These are phyloP conservation scores for Colletotrichum euphorbiae DNA, from an alignment of 2,329 filamentous ascomycete genomes.

Conservation along the genomic window DNA sequence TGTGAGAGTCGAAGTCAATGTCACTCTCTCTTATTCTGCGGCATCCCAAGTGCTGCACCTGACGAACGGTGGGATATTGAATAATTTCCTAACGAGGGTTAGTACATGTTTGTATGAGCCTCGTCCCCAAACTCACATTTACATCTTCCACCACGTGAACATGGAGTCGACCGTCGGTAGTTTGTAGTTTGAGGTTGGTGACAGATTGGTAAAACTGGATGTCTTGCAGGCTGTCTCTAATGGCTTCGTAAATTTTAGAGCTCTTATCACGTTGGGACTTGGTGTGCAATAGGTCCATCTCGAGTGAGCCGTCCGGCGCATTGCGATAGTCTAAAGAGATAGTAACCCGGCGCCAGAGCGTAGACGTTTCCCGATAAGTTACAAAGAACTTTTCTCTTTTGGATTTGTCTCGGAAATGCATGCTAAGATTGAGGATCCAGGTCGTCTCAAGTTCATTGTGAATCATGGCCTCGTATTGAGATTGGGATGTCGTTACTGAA, in stretches of 20 bases:
- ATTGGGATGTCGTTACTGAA: constrained; percentile 60
- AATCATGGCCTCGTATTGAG: constrained; percentile 71
- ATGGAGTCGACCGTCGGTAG: constrained; percentile 86
- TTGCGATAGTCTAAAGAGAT: constrained; percentile 93
- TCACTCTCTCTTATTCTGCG: constrained; percentile 76
- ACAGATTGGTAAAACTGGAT: constrained; percentile 98
- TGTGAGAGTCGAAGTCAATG: constrained; percentile 87
- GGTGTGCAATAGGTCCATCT: constrained; percentile 81
- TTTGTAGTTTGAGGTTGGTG: constrained; percentile 94
- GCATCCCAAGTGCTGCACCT: constrained; percentile 79
- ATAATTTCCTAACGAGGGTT: constrained; percentile 77
- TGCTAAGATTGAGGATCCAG: constrained; percentile 98
- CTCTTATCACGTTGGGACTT: constrained; percentile 93
- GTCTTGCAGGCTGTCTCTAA: constrained; percentile 89
- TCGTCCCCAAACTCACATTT: constrained; percentile 65
- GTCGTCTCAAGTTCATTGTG: constrained; percentile 84
- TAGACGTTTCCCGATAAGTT: constrained; percentile 85
- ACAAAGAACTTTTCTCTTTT: constrained; percentile 98
- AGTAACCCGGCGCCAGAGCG: constrained; percentile 87
- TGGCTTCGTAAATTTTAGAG: constrained; percentile 91
- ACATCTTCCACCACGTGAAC: constrained; percentile 98
- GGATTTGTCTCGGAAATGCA: constrained; percentile 96
- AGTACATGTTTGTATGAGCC: constrained; percentile 28
- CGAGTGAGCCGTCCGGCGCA: constrained; percentile 83
- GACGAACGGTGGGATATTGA: constrained; percentile 78